phyloP scores from a whole-genome alignment of 495 filamentous ascomycete genomes.

The Cairneyella variabilis region DNA sequence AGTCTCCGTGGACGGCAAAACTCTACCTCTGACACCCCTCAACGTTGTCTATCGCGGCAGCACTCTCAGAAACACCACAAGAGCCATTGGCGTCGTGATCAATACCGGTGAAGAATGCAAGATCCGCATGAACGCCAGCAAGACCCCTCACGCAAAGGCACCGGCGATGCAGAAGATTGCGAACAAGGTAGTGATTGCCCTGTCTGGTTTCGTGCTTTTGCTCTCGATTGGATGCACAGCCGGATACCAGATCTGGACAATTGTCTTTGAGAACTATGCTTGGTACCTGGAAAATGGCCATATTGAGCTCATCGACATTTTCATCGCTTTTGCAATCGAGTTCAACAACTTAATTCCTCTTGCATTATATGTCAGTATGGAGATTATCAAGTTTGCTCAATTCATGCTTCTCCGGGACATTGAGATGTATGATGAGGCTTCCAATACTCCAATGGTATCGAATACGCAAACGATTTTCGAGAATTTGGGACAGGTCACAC shows the following conservation, averaged over 20 bases:
- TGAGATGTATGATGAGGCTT: constrained; percentile 85
- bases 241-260: constrained; percentile 77
- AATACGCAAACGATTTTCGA: constrained; percentile 92
- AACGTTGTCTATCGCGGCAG: constrained; percentile 90
- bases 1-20: constrained; percentile 63
- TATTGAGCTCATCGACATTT: constrained; percentile 70
- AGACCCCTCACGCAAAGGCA: constrained; percentile 84
- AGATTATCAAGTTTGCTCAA: constrained; percentile 89
- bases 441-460: constrained; percentile 80
- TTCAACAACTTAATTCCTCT: constrained; percentile 96
- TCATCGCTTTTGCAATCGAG: constrained; percentile 81
- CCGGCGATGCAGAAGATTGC: constrained; percentile 76
- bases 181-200: constrained; percentile 78
- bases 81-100: constrained; percentile 75
- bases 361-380: constrained; percentile 89
- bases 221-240: constrained; percentile 78
- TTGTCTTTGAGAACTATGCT: constrained; percentile 56
- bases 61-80: constrained; percentile 75
- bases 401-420: constrained; percentile 77
- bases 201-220: constrained; percentile 73
- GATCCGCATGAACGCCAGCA: constrained; percentile 96
- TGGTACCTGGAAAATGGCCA: constrained; percentile 70
- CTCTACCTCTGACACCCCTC: constrained; percentile 72
- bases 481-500: constrained; percentile 75
- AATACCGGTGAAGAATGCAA: constrained; percentile 97